A percentile compares a stretch with the other conserved stretches of the same genome.
phyloP scores from a whole-genome alignment of 2,329 filamentous ascomycete genomes.

The Emergomyces africanus region DNA sequence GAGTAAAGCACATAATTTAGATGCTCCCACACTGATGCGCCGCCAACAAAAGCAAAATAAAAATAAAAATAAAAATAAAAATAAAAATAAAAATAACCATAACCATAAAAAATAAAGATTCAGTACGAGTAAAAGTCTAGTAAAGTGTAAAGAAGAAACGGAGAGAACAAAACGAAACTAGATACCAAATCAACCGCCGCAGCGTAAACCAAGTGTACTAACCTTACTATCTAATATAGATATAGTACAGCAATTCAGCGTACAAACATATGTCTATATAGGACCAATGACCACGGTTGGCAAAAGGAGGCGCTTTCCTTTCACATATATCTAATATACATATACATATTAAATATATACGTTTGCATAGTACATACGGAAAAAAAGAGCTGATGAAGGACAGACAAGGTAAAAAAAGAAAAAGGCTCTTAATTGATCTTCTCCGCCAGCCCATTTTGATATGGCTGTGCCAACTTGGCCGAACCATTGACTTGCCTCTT shows the following conservation, averaged over 20 bases:
- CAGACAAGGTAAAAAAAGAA: not conserved
- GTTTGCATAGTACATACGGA: too few relatives aligned
- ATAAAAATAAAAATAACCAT: too few relatives aligned
- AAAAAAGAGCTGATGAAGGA: not conserved
- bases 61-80: too few relatives aligned
- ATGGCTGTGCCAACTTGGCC: not conserved
- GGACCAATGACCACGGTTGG: not conserved
- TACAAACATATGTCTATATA: not conserved
- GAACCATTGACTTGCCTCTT: not conserved
- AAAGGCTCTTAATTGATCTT: conserved; percentile 11
- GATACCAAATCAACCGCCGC: not conserved
- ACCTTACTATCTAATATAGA: not conserved
- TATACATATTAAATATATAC: too few relatives aligned
- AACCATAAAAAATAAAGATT: too few relatives aligned
- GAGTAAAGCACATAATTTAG: not conserved
- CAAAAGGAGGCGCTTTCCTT: not conserved
- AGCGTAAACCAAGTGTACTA: not conserved
- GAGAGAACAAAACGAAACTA: not conserved
- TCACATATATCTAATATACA: not conserved
- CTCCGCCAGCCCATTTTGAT: conserved; percentile 16
- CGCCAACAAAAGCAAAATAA: too few relatives aligned
- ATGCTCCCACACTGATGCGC: not conserved
- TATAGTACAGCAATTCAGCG: not conserved
- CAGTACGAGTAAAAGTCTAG: not conserved
- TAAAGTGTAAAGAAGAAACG: not conserved